Evolutionary conservation across 208 protist species (phyloP), one percentile per base, ranked within the genome.

Genomic region (Trypanosoma cruzi): DNA sequence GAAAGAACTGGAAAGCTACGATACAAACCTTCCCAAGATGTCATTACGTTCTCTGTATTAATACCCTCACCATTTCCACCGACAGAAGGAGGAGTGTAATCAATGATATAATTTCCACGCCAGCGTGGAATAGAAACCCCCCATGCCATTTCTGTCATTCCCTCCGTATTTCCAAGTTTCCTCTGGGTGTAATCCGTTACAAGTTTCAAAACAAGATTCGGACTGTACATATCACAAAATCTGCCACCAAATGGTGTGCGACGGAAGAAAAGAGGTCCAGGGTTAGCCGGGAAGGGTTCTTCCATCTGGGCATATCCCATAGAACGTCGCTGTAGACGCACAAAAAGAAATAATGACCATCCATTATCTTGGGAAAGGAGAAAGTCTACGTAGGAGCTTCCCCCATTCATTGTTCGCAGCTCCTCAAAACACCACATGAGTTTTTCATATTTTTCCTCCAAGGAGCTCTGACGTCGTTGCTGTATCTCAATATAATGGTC

Each of bases 401-500:
- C 75, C 16, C 91, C 88, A 46, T 66, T 68, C 26, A 96, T 55
- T 24, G 72, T 82, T 50, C 85, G 80, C n/a, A 94, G 50, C 69
- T 96, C 91, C 44, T 87, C 56, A 28, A 82, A 75, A 71, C 86
- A 93, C 91, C 88, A 94, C 79, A 90, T 83, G 18, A 96, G 73
- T 71, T 96, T 96, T 63, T 92, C 85, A 67, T 94, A 94, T 75
- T 93, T 94, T 67, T 96, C 88, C 71, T 96, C 84, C 20, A 92
- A 73, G 0, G 90, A 96, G 16, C 42, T 46, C 34, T 89, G 82
- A 0, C 88, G 75, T 18, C 80, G 63, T 20, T 66, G 44, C 58
- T 73, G 75, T 16, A 84, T 68, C 36, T 71, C 54, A 61, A 93
- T 85, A 60, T 84, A 93, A 4, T 64, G 71, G 69, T 94, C 79